A percentile compares a stretch with the other conserved stretches of the same genome.
phyloP scores from a whole-genome alignment of 129 eudicot species.

The Cynara cardunculus region DNA sequence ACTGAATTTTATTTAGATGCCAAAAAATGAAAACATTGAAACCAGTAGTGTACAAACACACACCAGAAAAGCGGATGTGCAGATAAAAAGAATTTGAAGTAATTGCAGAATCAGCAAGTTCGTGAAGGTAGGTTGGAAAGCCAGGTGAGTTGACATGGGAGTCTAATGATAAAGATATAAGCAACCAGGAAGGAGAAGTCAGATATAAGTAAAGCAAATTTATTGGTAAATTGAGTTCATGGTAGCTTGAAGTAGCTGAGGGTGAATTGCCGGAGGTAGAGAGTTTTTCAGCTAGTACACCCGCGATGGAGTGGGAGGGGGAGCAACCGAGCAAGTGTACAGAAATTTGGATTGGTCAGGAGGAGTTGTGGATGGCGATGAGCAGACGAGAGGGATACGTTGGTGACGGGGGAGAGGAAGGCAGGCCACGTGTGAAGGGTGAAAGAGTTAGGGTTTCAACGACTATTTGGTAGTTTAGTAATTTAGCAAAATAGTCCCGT shows the following conservation, averaged over 20 bases:
- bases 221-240: constrained; percentile 6
- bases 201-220: constrained; percentile 14
- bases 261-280: constrained; percentile 8
- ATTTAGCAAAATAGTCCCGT: too few relatives aligned
- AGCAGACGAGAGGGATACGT: too few relatives aligned
- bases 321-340: neutral
- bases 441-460: too few relatives aligned
- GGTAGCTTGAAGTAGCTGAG: constrained; percentile 10
- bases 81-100: neutral
- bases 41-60: neutral
- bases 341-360: constrained; percentile 31
- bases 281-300: constrained; percentile 23
- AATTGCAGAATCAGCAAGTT: neutral
- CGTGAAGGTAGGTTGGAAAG: too few relatives aligned
- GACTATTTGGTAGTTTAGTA: too few relatives aligned
- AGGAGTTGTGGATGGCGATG: constrained; percentile 17
- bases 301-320: constrained; percentile 27
- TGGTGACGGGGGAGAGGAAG: too few relatives aligned
- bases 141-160: too few relatives aligned
- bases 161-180: neutral
- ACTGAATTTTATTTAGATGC: neutral
- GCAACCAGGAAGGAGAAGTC: constrained; percentile 12
- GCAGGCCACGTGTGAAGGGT: too few relatives aligned
- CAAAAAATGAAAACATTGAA: neutral
- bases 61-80: neutral